Percentiles rank a stretch among this genome's conserved stretches.
Evolutionary conservation across 768 basidiomycete genomes (phyloP).

Genomic region (Psilocybe azurescens): DNA sequence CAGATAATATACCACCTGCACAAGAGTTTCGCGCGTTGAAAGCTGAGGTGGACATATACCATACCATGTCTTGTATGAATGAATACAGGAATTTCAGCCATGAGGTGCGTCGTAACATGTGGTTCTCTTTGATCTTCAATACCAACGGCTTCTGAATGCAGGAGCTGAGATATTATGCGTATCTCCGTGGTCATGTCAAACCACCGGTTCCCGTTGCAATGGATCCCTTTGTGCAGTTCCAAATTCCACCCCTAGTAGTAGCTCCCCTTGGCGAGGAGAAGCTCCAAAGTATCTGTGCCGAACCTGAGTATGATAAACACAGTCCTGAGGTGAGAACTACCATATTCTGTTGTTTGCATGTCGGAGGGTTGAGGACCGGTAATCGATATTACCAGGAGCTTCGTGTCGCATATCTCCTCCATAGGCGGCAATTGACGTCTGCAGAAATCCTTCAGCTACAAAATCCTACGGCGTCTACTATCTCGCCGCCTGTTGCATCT

Average conservation of each 20-base stretch:
- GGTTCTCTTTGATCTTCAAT: not conserved
- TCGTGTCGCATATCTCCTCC: constrained; percentile 48
- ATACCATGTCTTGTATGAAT: constrained; percentile 44
- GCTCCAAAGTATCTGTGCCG: constrained; percentile 40
- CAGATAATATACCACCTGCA: not conserved
- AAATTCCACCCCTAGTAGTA: not conserved
- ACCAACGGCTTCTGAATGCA: constrained; percentile 24
- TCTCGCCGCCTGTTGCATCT: not conserved
- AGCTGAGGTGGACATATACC: constrained; percentile 30
- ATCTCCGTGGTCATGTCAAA: constrained; percentile 39
- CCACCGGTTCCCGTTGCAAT: constrained; percentile 32
- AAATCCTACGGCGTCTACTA: constrained; percentile 4
- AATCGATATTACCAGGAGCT: constrained; percentile 45
- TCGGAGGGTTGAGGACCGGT: not conserved
- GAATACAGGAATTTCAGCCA: constrained; percentile 40
- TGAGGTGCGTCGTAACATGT: constrained; percentile 41
- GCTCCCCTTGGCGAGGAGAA: constrained; percentile 27
- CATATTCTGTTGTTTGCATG: not conserved
- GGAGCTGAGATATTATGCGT: constrained; percentile 51
- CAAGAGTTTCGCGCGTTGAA: not conserved
- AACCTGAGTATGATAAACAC: constrained; percentile 44
- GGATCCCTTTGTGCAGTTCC: constrained; percentile 26
- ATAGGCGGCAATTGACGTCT: constrained; percentile 51
- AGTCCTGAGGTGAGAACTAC: constrained; percentile 49
- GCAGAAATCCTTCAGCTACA: constrained; percentile 30